A percentile compares a stretch with the other conserved stretches of the same genome.
phyloP scores from a whole-genome alignment of 75 land plant species.

The Cryptomeria japonica region DNA sequence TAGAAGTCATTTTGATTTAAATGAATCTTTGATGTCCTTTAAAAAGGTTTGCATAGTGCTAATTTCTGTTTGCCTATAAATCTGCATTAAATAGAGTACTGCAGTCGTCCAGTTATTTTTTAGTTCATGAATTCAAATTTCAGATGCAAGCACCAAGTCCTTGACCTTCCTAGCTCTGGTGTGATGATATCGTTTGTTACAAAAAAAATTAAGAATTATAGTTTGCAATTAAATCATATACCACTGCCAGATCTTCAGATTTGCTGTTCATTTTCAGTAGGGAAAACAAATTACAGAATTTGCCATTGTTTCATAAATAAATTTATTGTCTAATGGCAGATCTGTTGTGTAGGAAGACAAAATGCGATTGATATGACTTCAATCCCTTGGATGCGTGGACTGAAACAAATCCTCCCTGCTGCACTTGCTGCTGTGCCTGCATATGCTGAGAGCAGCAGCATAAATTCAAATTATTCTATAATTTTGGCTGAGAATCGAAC shows the following conservation, averaged over 20 bases:
- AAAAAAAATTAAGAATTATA: background rate
- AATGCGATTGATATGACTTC: background rate
- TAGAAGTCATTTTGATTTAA: background rate
- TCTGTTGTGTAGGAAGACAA: background rate
- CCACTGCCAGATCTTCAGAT: background rate
- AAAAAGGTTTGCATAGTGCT: background rate
- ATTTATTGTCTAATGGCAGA: background rate
- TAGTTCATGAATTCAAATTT: background rate
- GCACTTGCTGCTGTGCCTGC: conserved; percentile 14
- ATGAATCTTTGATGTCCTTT: background rate
- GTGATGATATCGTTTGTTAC: background rate
- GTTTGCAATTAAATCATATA: background rate
- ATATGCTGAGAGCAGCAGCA: background rate
- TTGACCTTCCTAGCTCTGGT: background rate
- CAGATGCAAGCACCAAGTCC: background rate
- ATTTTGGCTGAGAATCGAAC: conserved; percentile 74
- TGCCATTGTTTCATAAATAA: background rate
- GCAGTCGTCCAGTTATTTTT: background rate
- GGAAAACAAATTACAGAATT: background rate
- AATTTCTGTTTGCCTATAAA: background rate
- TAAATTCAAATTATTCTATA: conserved; percentile 24
- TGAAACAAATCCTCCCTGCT: conserved; percentile 11
- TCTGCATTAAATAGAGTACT: background rate
- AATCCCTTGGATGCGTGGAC: background rate
- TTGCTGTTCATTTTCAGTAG: background rate